These are phyloP conservation scores for Lichtheimia ornata DNA, from an alignment of 371 early-diverging fungal genomes.

Conservation along the genomic window DNA sequence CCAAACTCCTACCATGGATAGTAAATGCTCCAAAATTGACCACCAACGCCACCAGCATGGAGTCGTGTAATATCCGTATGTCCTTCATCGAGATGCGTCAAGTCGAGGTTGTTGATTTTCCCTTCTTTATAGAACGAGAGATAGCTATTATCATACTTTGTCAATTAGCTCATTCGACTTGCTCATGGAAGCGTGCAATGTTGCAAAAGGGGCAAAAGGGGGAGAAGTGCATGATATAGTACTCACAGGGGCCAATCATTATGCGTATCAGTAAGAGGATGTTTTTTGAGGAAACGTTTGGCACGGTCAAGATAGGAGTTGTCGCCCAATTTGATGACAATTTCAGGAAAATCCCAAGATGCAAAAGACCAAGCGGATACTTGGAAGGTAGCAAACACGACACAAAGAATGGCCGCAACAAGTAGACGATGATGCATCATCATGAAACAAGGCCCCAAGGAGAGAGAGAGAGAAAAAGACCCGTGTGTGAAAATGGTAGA, in stretches of 20 bases:
- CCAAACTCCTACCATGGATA: conserved; percentile 35
- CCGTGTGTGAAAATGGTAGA: no score
- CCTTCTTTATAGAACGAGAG: conserved; percentile 35
- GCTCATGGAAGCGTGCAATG: no score
- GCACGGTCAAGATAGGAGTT: conserved; percentile 26
- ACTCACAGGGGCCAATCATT: conserved; percentile 49
- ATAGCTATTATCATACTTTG: conserved; percentile 17
- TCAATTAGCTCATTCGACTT: neutral
- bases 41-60: conserved; percentile 51
- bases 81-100: conserved; percentile 33
- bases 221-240: neutral
- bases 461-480: no score
- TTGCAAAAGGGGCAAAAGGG: no score
- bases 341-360: neutral
- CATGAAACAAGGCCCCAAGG: no score
- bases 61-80: conserved; percentile 50
- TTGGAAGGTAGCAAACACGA: no score
- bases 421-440: no score
- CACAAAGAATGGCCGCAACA: no score
- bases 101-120: conserved; percentile 40
- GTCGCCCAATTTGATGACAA: conserved; percentile 1
- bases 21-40: conserved; percentile 69
- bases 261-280: conserved; percentile 47
- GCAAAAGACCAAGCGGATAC: no score
- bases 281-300: conserved; percentile 24